Conservation (phyloP, 2,329 filamentous ascomycete genomes). For the Fusarium pininemorale region DNA sequence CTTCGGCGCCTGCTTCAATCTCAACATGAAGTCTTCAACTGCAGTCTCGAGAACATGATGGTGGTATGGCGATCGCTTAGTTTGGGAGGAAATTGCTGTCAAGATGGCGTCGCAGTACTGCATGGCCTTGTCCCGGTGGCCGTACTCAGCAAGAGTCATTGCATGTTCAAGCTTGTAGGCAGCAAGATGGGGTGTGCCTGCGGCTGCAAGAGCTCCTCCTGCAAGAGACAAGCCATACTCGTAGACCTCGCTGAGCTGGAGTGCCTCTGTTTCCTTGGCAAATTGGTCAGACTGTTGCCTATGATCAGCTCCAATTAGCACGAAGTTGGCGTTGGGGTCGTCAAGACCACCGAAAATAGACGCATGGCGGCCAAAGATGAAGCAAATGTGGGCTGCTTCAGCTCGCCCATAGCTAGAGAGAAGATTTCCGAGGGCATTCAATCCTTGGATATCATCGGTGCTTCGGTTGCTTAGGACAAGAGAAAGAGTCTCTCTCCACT, state of each 20-base stretch:
- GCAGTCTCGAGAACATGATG: slow-evolving; percentile 76
- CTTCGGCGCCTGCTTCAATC: slow-evolving; percentile 85
- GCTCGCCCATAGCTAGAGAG: slow-evolving; percentile 85
- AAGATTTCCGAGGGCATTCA: slow-evolving; percentile 83
- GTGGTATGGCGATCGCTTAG: slow-evolving; percentile 87
- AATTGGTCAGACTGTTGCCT: slow-evolving; percentile 75
- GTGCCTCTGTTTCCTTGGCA: slow-evolving; percentile 81
- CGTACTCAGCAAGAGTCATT: slow-evolving; percentile 82
- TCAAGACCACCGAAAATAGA: slow-evolving; percentile 84
- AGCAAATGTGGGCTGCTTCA: slow-evolving; percentile 94
- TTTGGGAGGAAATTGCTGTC: slow-evolving; percentile 79
- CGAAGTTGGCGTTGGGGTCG: slow-evolving; percentile 80
- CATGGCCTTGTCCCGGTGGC: slow-evolving; percentile 82
- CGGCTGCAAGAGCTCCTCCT: slow-evolving; percentile 58
- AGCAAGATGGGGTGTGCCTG: slow-evolving; percentile 81
- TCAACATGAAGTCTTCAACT: slow-evolving; percentile 84
- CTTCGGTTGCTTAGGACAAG: slow-evolving; percentile 91
- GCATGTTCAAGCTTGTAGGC: slow-evolving; percentile 94
- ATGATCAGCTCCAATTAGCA: slow-evolving; percentile 87
- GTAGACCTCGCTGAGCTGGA: slow-evolving; percentile 96
- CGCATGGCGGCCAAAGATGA: slow-evolving; percentile 79
- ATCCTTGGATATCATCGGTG: slow-evolving; percentile 76
- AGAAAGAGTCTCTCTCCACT: slow-evolving; percentile 91
- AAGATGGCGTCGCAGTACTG: slow-evolving; percentile 91
- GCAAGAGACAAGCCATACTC: slow-evolving; percentile 86